Percentiles rank a stretch among this genome's conserved stretches.
phyloP scores from a whole-genome alignment of 1,139 yeast species.

The Suhomyces bokatorum region DNA sequence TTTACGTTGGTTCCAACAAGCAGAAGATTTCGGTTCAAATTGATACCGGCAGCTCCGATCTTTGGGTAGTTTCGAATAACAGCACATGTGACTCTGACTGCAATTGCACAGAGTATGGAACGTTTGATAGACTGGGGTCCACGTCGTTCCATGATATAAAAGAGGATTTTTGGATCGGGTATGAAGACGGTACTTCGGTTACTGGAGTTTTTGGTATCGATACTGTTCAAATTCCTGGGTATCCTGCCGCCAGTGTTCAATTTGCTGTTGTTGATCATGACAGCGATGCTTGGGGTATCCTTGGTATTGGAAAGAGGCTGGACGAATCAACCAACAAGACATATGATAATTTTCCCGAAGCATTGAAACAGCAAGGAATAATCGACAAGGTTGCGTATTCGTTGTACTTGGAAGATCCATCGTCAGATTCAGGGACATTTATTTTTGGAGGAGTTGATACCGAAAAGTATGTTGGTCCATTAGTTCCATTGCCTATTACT shows the following conservation, averaged over 20 bases:
- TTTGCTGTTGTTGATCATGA: conserved; percentile 59
- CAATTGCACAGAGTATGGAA: not conserved
- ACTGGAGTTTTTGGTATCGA: conserved; percentile 60
- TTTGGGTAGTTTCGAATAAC: conserved; percentile 17
- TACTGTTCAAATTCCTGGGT: conserved; percentile 28
- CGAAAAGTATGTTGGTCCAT: conserved; percentile 22
- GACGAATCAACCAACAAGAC: not conserved
- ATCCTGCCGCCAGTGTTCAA: conserved; percentile 35
- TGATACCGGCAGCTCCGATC: conserved; percentile 26
- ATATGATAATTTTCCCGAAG: conserved; percentile 20
- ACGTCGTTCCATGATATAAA: conserved; percentile 46
- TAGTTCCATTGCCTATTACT: conserved; percentile 13
- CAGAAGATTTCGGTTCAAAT: conserved; percentile 14
- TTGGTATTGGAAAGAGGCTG: conserved; percentile 51
- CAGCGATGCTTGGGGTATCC: conserved; percentile 54
- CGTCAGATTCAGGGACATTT: conserved; percentile 17
- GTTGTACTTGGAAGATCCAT: conserved; percentile 11
- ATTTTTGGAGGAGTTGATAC: conserved; percentile 27
- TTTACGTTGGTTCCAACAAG: conserved; percentile 14
- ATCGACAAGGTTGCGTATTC: conserved; percentile 34
- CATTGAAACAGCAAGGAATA: conserved; percentile 18
- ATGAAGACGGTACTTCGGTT: conserved; percentile 35
- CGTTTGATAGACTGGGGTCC: conserved; percentile 25
- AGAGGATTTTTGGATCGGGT: conserved; percentile 36
- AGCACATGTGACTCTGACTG: conserved; percentile 16